These are phyloP conservation scores for Penicillium frequentans DNA, from an alignment of 2,329 filamentous ascomycete genomes.

Conservation along the genomic window DNA sequence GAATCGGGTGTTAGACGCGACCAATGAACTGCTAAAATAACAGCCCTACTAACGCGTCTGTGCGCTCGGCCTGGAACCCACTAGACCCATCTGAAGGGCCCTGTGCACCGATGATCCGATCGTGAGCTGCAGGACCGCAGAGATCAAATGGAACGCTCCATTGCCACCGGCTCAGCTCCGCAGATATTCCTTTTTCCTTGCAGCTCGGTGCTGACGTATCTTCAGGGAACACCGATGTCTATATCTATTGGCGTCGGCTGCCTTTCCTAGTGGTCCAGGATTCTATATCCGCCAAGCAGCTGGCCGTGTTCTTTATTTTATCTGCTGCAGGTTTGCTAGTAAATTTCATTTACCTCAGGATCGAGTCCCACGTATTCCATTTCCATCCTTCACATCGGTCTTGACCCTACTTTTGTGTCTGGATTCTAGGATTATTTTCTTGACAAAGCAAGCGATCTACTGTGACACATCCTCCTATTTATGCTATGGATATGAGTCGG, in stretches of 20 bases:
- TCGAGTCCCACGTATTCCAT: not conserved
- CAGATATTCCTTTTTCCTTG: conserved; percentile 24
- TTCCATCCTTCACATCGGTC: not conserved
- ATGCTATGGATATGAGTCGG: conserved; percentile 19
- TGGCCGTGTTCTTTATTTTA: not conserved
- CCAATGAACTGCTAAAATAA: conserved; percentile 1
- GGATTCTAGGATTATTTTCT: too few relatives aligned
- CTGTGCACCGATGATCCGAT: conserved; percentile 17
- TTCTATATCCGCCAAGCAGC: not conserved
- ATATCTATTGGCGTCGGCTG: not conserved
- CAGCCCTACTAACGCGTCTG: conserved; percentile 12
- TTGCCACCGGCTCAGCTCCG: conserved; percentile 21
- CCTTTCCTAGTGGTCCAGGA: not conserved
- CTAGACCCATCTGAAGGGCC: conserved; percentile 6
- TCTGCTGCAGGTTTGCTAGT: not conserved
- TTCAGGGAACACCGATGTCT: not conserved
- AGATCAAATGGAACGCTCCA: conserved; percentile 13
- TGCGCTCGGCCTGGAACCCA: conserved; percentile 7
- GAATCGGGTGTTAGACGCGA: conserved; percentile 3
- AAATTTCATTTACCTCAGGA: not conserved
- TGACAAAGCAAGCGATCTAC: too few relatives aligned
- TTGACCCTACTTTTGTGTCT: too few relatives aligned
- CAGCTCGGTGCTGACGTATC: conserved; percentile 12
- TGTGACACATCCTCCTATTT: not conserved
- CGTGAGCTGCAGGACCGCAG: conserved; percentile 8